phyloP scores from a whole-genome alignment of 805 yeast species.

The Yarrowia osloensis region DNA sequence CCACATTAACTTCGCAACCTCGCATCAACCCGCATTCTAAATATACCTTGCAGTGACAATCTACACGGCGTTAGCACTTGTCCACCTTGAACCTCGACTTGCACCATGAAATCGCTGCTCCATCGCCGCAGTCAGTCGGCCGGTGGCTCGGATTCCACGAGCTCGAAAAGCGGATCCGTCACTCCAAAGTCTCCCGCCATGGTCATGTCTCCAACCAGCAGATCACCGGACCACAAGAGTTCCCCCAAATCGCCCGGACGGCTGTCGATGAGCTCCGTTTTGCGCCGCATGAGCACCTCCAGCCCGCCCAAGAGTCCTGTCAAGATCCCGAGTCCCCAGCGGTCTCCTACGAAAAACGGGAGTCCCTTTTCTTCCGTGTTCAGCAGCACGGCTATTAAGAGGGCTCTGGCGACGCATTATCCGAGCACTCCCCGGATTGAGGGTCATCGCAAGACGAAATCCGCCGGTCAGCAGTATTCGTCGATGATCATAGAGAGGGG shows the following conservation, averaged over 20 bases:
- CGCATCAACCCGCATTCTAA: constrained; percentile 2
- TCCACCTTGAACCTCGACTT: neutral
- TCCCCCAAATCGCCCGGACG: neutral
- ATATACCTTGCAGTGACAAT: neutral
- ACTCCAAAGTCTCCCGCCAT: neutral
- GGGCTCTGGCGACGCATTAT: neutral
- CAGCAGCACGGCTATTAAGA: neutral
- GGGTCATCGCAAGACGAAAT: neutral
- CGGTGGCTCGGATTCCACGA: neutral
- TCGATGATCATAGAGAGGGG: neutral
- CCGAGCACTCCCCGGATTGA: neutral
- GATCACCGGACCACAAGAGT: constrained; percentile 6
- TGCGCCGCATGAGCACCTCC: neutral
- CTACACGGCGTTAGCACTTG: neutral
- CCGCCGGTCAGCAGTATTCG: neutral
- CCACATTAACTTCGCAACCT: neutral
- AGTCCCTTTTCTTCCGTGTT: neutral
- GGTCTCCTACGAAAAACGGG: neutral
- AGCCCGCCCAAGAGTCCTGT: constrained; percentile 7
- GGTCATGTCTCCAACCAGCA: constrained; percentile 2
- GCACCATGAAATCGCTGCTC: constrained; percentile 10
- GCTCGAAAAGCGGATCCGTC: neutral
- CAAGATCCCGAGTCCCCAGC: neutral
- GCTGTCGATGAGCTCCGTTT: neutral
- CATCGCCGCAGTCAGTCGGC: constrained; percentile 25